phyloP scores from a whole-genome alignment of 805 yeast species.

The Suhomyces canberraensis region DNA sequence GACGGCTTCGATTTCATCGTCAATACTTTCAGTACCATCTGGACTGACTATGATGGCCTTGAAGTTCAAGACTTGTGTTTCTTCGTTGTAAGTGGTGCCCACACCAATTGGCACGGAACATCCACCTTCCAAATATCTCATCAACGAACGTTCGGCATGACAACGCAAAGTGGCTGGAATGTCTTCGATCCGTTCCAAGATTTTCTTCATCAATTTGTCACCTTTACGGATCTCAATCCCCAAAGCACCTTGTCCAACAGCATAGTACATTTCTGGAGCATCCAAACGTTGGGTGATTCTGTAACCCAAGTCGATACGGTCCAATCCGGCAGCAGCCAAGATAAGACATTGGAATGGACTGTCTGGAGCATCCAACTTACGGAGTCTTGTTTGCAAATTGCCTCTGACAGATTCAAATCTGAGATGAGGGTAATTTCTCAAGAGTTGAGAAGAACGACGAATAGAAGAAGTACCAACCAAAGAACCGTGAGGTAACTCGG shows the following conservation, averaged over 20 bases:
- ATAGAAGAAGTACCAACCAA: conserved; percentile 94
- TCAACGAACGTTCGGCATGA: conserved; percentile 80
- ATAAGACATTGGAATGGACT: conserved; percentile 69
- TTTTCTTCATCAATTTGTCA: conserved; percentile 55
- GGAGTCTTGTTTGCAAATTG: conserved; percentile 66
- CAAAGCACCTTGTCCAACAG: conserved; percentile 98
- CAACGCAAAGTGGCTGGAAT: conserved; percentile 68
- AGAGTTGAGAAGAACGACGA: conserved; percentile 87
- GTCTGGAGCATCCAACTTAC: conserved; percentile 71
- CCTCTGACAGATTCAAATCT: conserved; percentile 86
- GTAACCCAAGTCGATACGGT: conserved; percentile 65
- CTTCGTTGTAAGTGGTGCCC: conserved; percentile 49
- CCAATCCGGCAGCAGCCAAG: conserved; percentile 89
- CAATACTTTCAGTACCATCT: conserved; percentile 72
- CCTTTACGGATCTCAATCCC: conserved; percentile 83
- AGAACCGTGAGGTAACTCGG: conserved; percentile 79
- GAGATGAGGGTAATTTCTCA: conserved; percentile 72
- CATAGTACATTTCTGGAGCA: conserved; percentile 82
- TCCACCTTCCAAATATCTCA: conserved; percentile 93
- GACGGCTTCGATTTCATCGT: conserved; percentile 41
- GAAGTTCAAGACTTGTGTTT: conserved; percentile 45
- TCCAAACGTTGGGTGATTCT: conserved; percentile 73
- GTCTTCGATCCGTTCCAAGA: conserved; percentile 67
- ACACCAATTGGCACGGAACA: conserved; percentile 98
- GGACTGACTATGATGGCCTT: conserved; percentile 79